Conservation (phyloP, 176 grass and related monocot genomes). For the Alopecurus myosuroides region DNA sequence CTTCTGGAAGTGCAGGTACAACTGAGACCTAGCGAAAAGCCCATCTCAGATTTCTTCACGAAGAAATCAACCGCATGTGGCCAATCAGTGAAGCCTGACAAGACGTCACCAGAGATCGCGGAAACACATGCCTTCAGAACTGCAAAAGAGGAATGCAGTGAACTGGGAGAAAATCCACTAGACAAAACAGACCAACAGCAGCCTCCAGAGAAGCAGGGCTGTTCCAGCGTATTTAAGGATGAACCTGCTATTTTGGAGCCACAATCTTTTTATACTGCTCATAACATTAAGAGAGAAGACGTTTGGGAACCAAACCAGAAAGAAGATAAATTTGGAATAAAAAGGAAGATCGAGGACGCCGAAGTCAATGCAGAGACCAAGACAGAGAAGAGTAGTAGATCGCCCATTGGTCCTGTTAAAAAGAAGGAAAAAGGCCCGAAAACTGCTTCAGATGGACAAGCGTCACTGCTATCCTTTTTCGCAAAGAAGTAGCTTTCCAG, state of each 20-base stretch:
- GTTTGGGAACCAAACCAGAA: background rate
- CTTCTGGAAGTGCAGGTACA: constrained; percentile 41
- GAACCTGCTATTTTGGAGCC: constrained; percentile 27
- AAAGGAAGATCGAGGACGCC: constrained; percentile 49
- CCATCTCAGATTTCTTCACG: constrained; percentile 73
- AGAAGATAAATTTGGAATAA: constrained; percentile 26
- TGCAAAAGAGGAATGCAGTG: constrained; percentile 27
- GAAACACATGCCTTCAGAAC: constrained; percentile 14
- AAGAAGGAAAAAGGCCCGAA: constrained; percentile 43
- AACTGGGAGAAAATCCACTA: constrained; percentile 12
- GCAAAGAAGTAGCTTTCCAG: constrained; percentile 39
- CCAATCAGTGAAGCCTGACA: constrained; percentile 3
- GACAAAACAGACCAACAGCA: constrained; percentile 11
- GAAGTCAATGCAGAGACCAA: constrained; percentile 12
- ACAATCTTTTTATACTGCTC: background rate
- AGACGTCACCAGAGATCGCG: background rate
- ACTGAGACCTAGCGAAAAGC: constrained; percentile 45
- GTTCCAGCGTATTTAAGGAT: background rate
- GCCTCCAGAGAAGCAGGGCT: background rate
- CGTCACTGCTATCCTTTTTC: constrained; percentile 78
- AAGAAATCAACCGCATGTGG: constrained; percentile 35
- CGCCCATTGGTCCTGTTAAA: constrained; percentile 11
- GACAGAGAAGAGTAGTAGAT: background rate
- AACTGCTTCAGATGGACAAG: constrained; percentile 41
- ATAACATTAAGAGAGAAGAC: constrained; percentile 19